These are phyloP conservation scores for Hypomontagnella submonticulosa DNA, from an alignment of 495 filamentous ascomycete species.

Conservation along the genomic window DNA sequence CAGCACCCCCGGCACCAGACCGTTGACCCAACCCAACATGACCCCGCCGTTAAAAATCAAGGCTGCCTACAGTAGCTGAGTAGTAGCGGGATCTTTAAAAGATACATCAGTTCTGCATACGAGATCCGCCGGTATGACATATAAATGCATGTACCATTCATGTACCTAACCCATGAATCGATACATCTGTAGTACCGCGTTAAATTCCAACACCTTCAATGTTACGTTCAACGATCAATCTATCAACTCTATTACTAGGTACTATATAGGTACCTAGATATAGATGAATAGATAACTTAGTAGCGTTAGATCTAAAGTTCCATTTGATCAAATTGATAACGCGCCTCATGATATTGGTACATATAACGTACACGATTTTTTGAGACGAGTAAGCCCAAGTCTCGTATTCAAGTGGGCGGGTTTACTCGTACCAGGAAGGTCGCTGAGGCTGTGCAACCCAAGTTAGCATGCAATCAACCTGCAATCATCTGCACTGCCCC, in stretches of 20 bases:
- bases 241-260: neutral
- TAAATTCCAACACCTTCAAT: too few species aligned
- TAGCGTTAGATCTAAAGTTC: too few species aligned
- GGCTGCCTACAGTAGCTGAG: conserved; percentile 14
- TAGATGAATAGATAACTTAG: too few species aligned
- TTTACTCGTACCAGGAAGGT: conserved; percentile 7
- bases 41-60: conserved; percentile 16
- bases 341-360: too few species aligned
- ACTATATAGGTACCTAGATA: too few species aligned
- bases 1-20: neutral
- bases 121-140: neutral
- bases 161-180: neutral
- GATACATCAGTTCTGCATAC: conserved; percentile 7
- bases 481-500: neutral
- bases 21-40: conserved; percentile 4
- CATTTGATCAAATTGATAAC: too few species aligned
- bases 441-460: conserved; percentile 12
- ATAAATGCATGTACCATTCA: too few species aligned
- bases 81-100: conserved; percentile 6
- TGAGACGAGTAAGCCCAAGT: neutral
- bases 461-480: neutral
- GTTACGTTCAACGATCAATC: too few species aligned
- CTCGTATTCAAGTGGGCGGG: conserved; percentile 11
- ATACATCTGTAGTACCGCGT: too few species aligned
- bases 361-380: too few species aligned